Percentiles rank a stretch among this genome's conserved stretches.
Evolutionary conservation across 805 yeast species (phyloP).

Genomic region (Kuraishia hungarica): DNA sequence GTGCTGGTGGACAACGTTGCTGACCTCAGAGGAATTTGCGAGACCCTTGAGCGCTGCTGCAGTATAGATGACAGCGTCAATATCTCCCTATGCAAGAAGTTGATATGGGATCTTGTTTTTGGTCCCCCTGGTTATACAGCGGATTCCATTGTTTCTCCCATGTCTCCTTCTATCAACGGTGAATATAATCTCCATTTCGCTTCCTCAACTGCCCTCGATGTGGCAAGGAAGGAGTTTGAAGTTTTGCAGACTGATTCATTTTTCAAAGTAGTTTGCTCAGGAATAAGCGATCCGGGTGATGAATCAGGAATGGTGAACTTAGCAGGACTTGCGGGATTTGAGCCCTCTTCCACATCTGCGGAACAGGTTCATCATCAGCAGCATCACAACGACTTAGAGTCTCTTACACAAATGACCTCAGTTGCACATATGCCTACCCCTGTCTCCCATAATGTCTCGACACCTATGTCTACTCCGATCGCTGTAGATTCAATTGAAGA

Average conservation of each 20-base stretch:
- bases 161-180: not conserved
- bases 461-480: conserved; percentile 6
- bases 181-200: not conserved
- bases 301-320: not conserved
- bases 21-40: conserved; percentile 15
- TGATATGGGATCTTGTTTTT: conserved; percentile 5
- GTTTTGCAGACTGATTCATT: not conserved
- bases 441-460: conserved; percentile 4
- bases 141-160: not conserved
- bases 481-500: not conserved
- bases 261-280: not conserved
- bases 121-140: not conserved
- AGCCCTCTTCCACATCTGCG: not conserved
- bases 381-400: not conserved
- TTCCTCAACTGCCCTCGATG: not conserved
- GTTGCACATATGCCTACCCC: conserved; percentile 7
- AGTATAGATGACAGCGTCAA: conserved; percentile 5
- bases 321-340: not conserved
- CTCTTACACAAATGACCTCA: not conserved
- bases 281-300: not conserved
- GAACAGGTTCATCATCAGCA: not conserved
- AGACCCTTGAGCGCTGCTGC: not conserved
- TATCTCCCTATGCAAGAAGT: conserved; percentile 1
- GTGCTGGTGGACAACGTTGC: conserved; percentile 29
- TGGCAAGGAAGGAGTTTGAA: not conserved